These are phyloP conservation scores for Vitis hybrid DNA, from an alignment of 177 flowering plant genomes.

Conservation along the genomic window DNA sequence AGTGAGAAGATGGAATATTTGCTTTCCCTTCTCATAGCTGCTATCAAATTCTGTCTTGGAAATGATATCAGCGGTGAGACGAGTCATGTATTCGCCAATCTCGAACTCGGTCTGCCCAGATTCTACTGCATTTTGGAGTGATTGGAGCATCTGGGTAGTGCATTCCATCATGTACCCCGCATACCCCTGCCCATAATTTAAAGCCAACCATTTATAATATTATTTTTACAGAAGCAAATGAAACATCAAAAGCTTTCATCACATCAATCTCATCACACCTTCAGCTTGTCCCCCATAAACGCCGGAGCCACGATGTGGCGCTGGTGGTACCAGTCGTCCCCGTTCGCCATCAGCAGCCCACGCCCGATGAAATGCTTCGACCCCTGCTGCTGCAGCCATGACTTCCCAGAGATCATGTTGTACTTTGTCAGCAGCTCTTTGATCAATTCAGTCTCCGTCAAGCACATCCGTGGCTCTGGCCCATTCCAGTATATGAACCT, in stretches of 20 bases:
- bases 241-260: background rate
- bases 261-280: constrained; percentile 39
- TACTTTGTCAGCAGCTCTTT: constrained; percentile 72
- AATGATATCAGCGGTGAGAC: constrained; percentile 80
- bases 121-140: constrained; percentile 37
- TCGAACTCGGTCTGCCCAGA: constrained; percentile 67
- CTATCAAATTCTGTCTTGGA: constrained; percentile 76
- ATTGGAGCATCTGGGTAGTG: constrained; percentile 57
- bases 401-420: constrained; percentile 68
- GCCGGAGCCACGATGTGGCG: constrained; percentile 87
- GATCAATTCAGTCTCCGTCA: constrained; percentile 69
- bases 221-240: background rate
- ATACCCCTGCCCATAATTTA: constrained; percentile 43
- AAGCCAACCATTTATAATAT: constrained; percentile 7
- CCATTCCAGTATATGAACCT: constrained; percentile 89
- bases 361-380: constrained; percentile 81
- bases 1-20: constrained; percentile 66
- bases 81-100: constrained; percentile 68
- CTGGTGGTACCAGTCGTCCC: constrained; percentile 84
- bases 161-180: constrained; percentile 86
- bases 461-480: constrained; percentile 85
- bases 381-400: constrained; percentile 85
- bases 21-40: constrained; percentile 83
- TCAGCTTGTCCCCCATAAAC: constrained; percentile 82
- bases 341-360: constrained; percentile 93